These are phyloP conservation scores for Ceratobasidium sp. DNA, from an alignment of 1,284 basidiomycete genomes.

Conservation along the genomic window DNA sequence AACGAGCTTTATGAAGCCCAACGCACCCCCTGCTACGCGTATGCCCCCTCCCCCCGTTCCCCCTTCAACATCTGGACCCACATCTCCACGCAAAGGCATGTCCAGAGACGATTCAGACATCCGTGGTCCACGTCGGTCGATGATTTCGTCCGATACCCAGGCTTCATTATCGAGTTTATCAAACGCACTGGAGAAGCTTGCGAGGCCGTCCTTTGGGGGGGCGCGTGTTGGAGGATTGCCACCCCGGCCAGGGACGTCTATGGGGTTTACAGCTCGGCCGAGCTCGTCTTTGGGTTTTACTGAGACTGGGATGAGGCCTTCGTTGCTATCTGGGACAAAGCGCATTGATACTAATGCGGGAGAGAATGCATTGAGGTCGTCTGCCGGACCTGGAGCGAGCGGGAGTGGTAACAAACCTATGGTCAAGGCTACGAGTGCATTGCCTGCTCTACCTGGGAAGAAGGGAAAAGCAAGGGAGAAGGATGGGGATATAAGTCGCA, in stretches of 20 bases:
- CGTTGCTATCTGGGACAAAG: not conserved
- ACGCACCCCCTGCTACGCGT: not conserved
- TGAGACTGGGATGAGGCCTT: not conserved
- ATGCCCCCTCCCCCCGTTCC: constrained; percentile 31
- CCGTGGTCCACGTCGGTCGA: constrained; percentile 36
- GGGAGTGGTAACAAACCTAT: not conserved
- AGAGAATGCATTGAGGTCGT: not conserved
- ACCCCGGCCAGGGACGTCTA: constrained; percentile 42
- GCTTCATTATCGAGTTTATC: constrained; percentile 46
- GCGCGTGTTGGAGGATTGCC: constrained; percentile 32
- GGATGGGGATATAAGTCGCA: not conserved
- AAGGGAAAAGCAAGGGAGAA: constrained; percentile 31
- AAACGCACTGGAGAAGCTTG: constrained; percentile 45
- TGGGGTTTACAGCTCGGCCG: constrained; percentile 29
- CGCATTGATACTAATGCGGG: not conserved
- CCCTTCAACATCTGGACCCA: not conserved
- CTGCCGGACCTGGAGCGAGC: not conserved
- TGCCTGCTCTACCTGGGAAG: not conserved
- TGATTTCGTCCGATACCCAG: constrained; percentile 43
- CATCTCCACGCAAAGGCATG: constrained; percentile 18
- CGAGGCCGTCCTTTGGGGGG: constrained; percentile 25
- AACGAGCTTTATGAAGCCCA: constrained; percentile 39
- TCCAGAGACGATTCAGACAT: constrained; percentile 39
- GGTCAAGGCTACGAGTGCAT: not conserved
- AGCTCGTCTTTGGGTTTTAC: constrained; percentile 25